Evolutionary conservation across 1,139 yeast genomes (phyloP).

Genomic region (Saccharomyces pastorianus): DNA sequence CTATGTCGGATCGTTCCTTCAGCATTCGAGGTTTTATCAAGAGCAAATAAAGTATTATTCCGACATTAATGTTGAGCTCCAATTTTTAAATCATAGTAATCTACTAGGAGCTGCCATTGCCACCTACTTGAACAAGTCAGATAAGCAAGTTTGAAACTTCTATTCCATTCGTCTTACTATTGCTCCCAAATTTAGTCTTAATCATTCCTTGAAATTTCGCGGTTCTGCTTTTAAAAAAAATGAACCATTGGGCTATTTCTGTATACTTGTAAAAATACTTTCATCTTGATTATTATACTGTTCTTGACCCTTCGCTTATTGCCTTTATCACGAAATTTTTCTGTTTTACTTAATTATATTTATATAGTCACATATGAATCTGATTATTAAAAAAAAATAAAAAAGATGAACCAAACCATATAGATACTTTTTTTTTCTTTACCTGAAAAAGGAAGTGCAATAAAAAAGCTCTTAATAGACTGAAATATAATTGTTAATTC

Average conservation of each 20-base stretch:
- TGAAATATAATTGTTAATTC: constrained; percentile 69
- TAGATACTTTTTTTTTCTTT: background rate
- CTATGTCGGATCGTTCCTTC: constrained; percentile 32
- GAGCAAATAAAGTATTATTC: constrained; percentile 18
- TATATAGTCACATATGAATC: background rate
- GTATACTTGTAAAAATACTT: background rate
- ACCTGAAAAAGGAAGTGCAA: background rate
- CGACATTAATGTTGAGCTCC: constrained; percentile 12
- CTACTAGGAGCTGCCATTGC: constrained; percentile 30
- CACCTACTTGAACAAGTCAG: constrained; percentile 5
- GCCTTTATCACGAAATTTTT: background rate
- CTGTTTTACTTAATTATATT: background rate
- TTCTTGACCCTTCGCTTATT: no score
- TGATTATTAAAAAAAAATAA: background rate
- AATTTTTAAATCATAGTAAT: constrained; percentile 25
- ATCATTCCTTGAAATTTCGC: background rate
- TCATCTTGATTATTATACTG: no score
- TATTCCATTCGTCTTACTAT: background rate
- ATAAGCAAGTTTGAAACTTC: background rate
- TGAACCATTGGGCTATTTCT: background rate
- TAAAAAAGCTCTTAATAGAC: constrained; percentile 40
- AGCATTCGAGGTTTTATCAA: constrained; percentile 21
- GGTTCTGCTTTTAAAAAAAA: background rate
- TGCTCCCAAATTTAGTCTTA: background rate
- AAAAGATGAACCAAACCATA: background rate